Conservation (phyloP, 139 green algal genomes). For the Coccomyxa sp. region DNA sequence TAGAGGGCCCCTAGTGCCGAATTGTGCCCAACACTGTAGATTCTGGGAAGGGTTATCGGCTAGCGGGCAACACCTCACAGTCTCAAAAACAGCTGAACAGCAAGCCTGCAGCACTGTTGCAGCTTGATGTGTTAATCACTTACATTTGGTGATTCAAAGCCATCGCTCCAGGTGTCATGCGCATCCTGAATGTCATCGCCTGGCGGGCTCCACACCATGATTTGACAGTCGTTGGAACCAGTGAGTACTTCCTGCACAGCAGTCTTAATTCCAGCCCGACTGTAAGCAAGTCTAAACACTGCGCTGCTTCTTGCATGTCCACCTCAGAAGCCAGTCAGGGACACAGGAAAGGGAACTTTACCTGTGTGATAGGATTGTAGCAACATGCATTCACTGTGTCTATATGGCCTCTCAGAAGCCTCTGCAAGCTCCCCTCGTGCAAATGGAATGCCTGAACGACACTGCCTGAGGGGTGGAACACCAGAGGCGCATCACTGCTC, state of each 20-base stretch:
- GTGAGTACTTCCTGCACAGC: constrained; percentile 67
- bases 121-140: too few species aligned
- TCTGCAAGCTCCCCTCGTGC: constrained; percentile 32
- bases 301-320: background rate
- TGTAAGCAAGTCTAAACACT: background rate
- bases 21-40: too few species aligned
- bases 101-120: too few species aligned
- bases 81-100: too few species aligned
- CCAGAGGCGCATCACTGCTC: constrained; percentile 41
- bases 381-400: constrained; percentile 45
- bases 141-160: background rate
- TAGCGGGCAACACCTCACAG: too few species aligned
- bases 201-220: constrained; percentile 64
- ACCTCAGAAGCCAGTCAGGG: background rate
- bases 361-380: constrained; percentile 19
- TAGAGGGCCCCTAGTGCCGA: too few species aligned
- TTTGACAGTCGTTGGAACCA: constrained; percentile 50
- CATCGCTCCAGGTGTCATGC: constrained; percentile 56
- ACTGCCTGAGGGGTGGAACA: constrained; percentile 74
- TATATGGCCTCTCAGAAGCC: constrained; percentile 44
- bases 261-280: background rate
- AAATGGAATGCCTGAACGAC: constrained; percentile 59
- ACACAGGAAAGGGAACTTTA: background rate
- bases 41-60: too few species aligned
- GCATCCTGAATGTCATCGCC: constrained; percentile 19